A percentile compares a stretch with the other conserved stretches of the same genome.
Conservation (phyloP, 208 protist species). For the Acanthamoeba culbertsoni region DNA sequence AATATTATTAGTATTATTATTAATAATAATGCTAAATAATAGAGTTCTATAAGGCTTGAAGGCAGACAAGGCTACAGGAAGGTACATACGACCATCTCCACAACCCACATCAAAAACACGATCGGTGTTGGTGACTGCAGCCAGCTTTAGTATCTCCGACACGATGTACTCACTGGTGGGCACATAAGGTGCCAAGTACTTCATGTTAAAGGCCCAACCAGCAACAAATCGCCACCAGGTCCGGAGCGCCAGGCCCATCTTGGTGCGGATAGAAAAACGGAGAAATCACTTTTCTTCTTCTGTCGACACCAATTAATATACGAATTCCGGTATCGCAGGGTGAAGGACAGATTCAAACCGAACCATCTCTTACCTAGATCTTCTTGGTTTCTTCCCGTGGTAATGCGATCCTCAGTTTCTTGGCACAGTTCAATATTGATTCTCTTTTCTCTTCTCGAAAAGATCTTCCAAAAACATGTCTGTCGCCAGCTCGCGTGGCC, state of each 20-base stretch:
- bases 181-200: neutral
- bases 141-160: neutral
- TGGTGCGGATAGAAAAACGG: too few species aligned
- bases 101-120: neutral
- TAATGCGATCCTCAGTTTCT: too few species aligned
- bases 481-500: neutral
- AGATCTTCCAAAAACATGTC: neutral
- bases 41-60: neutral
- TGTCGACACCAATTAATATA: too few species aligned
- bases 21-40: neutral
- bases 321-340: too few species aligned
- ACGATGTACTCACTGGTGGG: conserved; percentile 31
- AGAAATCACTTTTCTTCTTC: too few species aligned
- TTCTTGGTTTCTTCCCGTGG: too few species aligned
- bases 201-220: neutral
- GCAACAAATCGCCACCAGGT: conserved; percentile 14
- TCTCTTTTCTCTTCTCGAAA: too few species aligned
- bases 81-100: neutral
- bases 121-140: neutral
- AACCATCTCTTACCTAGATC: too few species aligned
- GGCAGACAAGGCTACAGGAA: neutral
- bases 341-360: too few species aligned
- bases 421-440: too few species aligned
- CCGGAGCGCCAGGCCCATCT: neutral
- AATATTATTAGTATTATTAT: neutral